Evolutionary conservation across 2,329 filamentous ascomycete species (phyloP), one percentile per base, ranked within the genome.

Genomic region (Alternaria arborescens): DNA sequence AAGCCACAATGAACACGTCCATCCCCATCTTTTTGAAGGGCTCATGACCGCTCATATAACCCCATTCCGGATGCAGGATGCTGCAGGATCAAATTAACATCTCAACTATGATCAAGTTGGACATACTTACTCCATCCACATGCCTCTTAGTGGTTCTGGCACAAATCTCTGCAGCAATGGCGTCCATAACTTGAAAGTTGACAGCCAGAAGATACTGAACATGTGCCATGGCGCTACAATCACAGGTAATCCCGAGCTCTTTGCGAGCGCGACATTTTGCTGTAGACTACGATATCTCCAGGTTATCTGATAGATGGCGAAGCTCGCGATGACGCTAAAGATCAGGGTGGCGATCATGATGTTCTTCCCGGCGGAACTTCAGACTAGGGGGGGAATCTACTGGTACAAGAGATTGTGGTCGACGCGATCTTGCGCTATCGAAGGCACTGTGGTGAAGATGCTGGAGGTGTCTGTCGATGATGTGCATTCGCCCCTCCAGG

Each of bases 1-100:
- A 84, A 8, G 89, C 89, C n/a, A 88, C 69, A 8, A 93, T 67
- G 68, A 92, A 89, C 12, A 85, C 82, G 66, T 93, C 89, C 57
- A 73, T 75, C 43, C 87, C 88, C 10, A 87, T 71, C 16, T 83
- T 80, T 28, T 84, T 80, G 71, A 89, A 93, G 16, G 86, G 81
- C 20, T 83, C 80, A 68, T 88, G 85, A 28, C 85, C 83, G 12
- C 82, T 74, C n/a, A 76, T 74, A 78, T 86, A 91, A 8, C 82
- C 74, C 83, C 87, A 91, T 68, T 91, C 86, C 2, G 85, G 85
- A n/a, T 81, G 72, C 65, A 90, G 71, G 65, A 86, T 78, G 43
- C 86, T 88, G 64, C 51, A 46, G 18, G 5, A 40, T 32, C 14
- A 1, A 24, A 53, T 67, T 28, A 61, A 60, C 52, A 48, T 24